A percentile compares a stretch with the other conserved stretches of the same genome.
These are phyloP conservation scores for Hypoxylon sp. DNA, from an alignment of 2,329 filamentous ascomycete genomes.

Conservation along the genomic window DNA sequence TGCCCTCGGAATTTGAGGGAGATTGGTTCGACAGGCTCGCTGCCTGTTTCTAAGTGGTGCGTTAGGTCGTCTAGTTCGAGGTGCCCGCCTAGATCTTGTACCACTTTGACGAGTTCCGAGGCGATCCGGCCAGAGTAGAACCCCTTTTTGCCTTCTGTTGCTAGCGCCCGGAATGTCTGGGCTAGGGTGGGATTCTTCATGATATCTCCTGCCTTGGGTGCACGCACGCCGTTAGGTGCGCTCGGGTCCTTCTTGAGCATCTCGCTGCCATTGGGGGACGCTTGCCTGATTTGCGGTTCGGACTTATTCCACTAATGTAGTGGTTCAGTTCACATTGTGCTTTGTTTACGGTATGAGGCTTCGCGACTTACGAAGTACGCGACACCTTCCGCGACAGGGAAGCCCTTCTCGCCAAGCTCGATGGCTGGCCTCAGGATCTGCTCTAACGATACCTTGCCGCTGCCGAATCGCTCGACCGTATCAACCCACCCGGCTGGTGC, in stretches of 20 bases:
- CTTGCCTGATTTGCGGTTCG: conserved; percentile 73
- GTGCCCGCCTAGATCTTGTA: conserved; percentile 80
- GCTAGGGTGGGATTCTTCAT: conserved; percentile 88
- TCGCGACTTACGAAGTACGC: conserved; percentile 71
- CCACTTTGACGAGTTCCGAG: conserved; percentile 82
- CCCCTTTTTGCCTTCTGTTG: conserved; percentile 84
- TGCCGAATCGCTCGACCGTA: conserved; percentile 88
- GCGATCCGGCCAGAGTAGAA: conserved; percentile 92
- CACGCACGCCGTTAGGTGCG: conserved; percentile 76
- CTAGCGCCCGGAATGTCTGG: conserved; percentile 83
- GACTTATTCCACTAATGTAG: conserved; percentile 75
- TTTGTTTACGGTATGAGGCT: not conserved
- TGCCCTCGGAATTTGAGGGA: conserved; percentile 83
- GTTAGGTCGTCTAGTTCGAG: conserved; percentile 84
- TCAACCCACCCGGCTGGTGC: conserved; percentile 96
- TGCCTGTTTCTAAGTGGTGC: conserved; percentile 76
- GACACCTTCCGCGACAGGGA: conserved; percentile 86
- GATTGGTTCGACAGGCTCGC: conserved; percentile 86
- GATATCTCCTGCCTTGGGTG: conserved; percentile 85
- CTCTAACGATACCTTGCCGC: conserved; percentile 81
- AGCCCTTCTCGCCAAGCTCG: conserved; percentile 86
- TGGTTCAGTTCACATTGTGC: not conserved
- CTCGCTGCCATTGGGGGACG: conserved; percentile 88
- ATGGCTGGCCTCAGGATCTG: conserved; percentile 88
- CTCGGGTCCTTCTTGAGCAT: conserved; percentile 84